Conservation (phyloP, 371 early-diverging fungal species). For the Quaeritorhiza haematococci region DNA sequence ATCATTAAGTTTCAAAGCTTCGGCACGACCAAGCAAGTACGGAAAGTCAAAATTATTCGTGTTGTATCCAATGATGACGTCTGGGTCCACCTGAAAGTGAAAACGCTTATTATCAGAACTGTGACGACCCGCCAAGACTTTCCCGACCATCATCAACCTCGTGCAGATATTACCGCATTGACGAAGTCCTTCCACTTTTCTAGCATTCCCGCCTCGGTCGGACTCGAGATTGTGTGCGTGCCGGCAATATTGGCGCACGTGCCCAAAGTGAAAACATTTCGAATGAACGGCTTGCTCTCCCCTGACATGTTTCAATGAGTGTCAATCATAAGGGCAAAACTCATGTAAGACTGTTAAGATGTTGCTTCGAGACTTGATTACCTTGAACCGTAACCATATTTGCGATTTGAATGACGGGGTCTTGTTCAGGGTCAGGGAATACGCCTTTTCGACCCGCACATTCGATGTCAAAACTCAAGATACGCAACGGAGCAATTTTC, state of each 20-base stretch:
- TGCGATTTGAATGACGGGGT: slow-evolving; percentile 99
- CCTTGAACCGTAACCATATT: slow-evolving; percentile 89
- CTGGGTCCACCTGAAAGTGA: slow-evolving; percentile 78
- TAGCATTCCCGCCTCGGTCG: slow-evolving; percentile 82
- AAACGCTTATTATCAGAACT: slow-evolving; percentile 15
- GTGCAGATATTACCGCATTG: slow-evolving; percentile 30
- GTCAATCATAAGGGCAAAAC: slow-evolving; percentile 20
- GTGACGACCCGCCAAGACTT: no score
- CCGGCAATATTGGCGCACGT: slow-evolving; percentile 93
- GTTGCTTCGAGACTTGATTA: slow-evolving; percentile 1
- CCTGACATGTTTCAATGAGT: slow-evolving; percentile 31
- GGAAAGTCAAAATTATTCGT: slow-evolving; percentile 98
- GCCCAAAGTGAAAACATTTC: slow-evolving; percentile 90
- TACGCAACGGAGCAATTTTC: slow-evolving; percentile 91
- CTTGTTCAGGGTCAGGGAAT: slow-evolving; percentile 92
- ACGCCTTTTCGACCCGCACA: slow-evolving; percentile 93
- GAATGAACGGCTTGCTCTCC: slow-evolving; percentile 78
- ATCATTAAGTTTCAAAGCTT: slow-evolving; percentile 61
- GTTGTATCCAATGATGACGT: slow-evolving; percentile 99
- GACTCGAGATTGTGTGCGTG: slow-evolving; percentile 79
- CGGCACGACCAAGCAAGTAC: slow-evolving; percentile 93
- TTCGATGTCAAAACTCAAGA: slow-evolving; percentile 99
- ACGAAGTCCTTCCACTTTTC: slow-evolving; percentile 87
- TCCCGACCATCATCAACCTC: background rate
- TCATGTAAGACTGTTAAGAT: slow-evolving; percentile 16